Evolutionary conservation across 495 filamentous ascomycete genomes (phyloP).

Genomic region (Penicillium salamii): DNA sequence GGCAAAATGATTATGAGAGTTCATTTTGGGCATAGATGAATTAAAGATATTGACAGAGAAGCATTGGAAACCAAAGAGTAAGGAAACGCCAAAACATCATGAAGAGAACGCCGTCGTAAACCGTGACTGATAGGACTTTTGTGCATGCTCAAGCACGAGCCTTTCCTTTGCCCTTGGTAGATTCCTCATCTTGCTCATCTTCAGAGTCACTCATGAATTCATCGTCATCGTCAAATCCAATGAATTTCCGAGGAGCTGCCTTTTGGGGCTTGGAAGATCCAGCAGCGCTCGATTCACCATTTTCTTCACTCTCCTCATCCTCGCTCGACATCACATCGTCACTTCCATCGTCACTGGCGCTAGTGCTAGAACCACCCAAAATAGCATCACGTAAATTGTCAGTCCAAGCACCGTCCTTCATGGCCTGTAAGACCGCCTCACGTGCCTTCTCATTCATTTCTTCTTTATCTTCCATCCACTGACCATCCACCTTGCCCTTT

Average conservation of each 20-base stretch:
- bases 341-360: slow-evolving; percentile 50
- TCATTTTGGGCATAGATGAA: no score
- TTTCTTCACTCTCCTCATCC: slow-evolving; percentile 48
- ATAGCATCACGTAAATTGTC: slow-evolving; percentile 46
- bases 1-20: no score
- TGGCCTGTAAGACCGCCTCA: slow-evolving; percentile 74
- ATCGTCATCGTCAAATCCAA: slow-evolving; percentile 88
- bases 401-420: slow-evolving; percentile 60
- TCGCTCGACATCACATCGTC: slow-evolving; percentile 39
- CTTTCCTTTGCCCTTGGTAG: slow-evolving; percentile 43
- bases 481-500: slow-evolving; percentile 73
- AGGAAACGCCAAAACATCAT: not conserved
- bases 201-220: slow-evolving; percentile 84
- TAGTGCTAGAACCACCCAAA: slow-evolving; percentile 44
- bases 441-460: slow-evolving; percentile 78
- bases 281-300: slow-evolving; percentile 15
- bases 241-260: slow-evolving; percentile 52
- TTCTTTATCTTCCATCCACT: slow-evolving; percentile 92
- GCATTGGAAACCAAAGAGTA: slow-evolving; percentile 11
- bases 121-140: slow-evolving; percentile 5
- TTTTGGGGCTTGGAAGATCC: slow-evolving; percentile 28
- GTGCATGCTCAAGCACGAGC: slow-evolving; percentile 27
- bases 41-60: slow-evolving; percentile 10
- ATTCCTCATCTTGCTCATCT: slow-evolving; percentile 39
- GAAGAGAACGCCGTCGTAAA: slow-evolving; percentile 19